These are phyloP conservation scores for Macrocybe gigantea DNA, from an alignment of 768 basidiomycete genomes.

Conservation along the genomic window DNA sequence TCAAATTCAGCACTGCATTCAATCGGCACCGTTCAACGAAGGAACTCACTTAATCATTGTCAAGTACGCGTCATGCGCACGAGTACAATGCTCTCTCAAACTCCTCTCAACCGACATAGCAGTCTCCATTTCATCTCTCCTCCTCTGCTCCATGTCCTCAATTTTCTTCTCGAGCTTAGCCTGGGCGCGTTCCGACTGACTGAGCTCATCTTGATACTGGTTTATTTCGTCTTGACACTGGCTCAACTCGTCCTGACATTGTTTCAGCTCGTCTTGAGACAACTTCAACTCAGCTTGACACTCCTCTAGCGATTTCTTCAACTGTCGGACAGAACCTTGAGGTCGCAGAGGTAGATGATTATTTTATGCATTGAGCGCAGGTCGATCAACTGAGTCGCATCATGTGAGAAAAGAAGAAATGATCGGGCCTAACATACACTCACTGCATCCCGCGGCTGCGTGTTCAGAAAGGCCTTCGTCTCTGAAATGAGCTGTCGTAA, in stretches of 20 bases:
- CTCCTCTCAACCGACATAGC: slow-evolving; percentile 46
- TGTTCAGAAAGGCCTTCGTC: slow-evolving; percentile 39
- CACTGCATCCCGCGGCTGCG: slow-evolving; percentile 42
- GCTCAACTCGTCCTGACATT: too few species aligned
- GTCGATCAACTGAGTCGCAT: slow-evolving; percentile 37
- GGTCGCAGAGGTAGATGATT: slow-evolving; percentile 44
- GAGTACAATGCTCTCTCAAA: slow-evolving; percentile 46
- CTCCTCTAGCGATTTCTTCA: slow-evolving; percentile 24
- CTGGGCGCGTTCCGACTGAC: slow-evolving; percentile 1
- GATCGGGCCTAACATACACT: slow-evolving; percentile 8
- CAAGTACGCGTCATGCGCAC: slow-evolving; percentile 37
- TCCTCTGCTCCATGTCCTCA: slow-evolving; percentile 31
- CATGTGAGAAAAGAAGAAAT: slow-evolving; percentile 1
- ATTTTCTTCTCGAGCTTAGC: slow-evolving; percentile 29
- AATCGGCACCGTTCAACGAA: slow-evolving; percentile 1
- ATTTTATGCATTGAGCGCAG: slow-evolving; percentile 44
- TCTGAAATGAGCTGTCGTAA: slow-evolving; percentile 48
- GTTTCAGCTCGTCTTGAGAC: too few species aligned
- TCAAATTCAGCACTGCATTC: not conserved
- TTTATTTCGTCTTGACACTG: too few species aligned
- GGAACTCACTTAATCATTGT: slow-evolving; percentile 33
- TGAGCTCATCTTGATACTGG: too few species aligned
- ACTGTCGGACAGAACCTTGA: slow-evolving; percentile 32
- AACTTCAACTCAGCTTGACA: slow-evolving; percentile 24
- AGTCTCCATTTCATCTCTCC: slow-evolving; percentile 45